phyloP scores from a whole-genome alignment of 164 flowering plant genomes.

The Tinospora cordifolia region DNA sequence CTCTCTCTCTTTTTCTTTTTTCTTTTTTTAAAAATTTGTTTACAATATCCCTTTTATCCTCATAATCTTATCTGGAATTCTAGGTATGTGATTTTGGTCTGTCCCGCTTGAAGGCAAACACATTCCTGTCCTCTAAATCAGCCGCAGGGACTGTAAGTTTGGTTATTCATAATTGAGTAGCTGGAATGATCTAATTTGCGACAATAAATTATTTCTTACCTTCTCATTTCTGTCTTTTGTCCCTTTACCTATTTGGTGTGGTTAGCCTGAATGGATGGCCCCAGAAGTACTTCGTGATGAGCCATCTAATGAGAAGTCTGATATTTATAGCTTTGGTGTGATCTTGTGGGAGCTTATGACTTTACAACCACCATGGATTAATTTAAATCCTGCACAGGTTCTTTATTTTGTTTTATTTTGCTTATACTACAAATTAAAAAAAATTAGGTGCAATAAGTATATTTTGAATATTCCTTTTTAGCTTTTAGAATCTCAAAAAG shows the following conservation, averaged over 20 bases:
- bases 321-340: constrained; percentile 19
- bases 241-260: neutral
- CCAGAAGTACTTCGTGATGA: constrained; percentile 17
- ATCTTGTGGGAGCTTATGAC: constrained; percentile 29
- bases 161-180: neutral
- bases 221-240: neutral
- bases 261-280: constrained; percentile 18
- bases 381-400: constrained; percentile 17
- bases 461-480: neutral
- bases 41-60: neutral
- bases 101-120: constrained; percentile 86
- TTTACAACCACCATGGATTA: constrained; percentile 13
- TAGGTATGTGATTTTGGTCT: constrained; percentile 99
- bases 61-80: neutral
- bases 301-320: constrained; percentile 19
- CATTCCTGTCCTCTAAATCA: constrained; percentile 92
- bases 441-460: neutral
- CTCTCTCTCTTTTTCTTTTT: neutral
- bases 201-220: neutral
- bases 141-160: constrained; percentile 96
- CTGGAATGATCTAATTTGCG: neutral
- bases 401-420: constrained; percentile 8
- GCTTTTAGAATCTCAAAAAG: neutral
- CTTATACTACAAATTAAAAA: neutral
- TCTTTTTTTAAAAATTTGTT: neutral